A percentile compares a stretch with the other conserved stretches of the same genome.
Evolutionary conservation across 2,329 filamentous ascomycete genomes (phyloP).

Genomic region (Beauveria bassiana): DNA sequence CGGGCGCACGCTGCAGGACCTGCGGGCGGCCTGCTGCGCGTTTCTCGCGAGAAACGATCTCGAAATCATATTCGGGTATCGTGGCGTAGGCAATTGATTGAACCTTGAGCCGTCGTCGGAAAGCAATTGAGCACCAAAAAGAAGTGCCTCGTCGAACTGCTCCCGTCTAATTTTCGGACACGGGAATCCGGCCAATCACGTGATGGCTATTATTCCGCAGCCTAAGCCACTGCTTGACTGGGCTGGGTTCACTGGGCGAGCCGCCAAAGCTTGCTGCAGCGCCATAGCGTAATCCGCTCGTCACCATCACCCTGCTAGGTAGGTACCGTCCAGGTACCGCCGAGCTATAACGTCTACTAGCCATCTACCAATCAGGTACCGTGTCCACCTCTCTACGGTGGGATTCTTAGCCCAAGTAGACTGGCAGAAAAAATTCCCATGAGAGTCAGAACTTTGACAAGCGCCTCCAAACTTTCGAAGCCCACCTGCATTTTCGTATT

Average conservation of each 20-base stretch:
- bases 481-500: neutral
- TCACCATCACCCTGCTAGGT: neutral
- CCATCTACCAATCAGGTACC: neutral
- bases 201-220: slow-evolving; percentile 20
- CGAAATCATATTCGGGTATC: slow-evolving; percentile 54
- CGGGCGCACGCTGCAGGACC: slow-evolving; percentile 48
- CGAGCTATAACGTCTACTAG: neutral
- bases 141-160: slow-evolving; percentile 35
- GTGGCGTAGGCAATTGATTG: slow-evolving; percentile 49
- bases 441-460: slow-evolving; percentile 7
- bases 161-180: slow-evolving; percentile 37
- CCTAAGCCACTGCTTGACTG: neutral
- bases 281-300: neutral
- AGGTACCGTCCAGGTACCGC: neutral
- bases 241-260: neutral
- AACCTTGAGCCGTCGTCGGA: slow-evolving; percentile 34
- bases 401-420: neutral
- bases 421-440: slow-evolving; percentile 11
- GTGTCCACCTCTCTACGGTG: neutral
- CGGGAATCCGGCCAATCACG: slow-evolving; percentile 30
- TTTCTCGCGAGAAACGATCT: slow-evolving; percentile 52
- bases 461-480: neutral
- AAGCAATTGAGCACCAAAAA: slow-evolving; percentile 30
- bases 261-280: neutral
- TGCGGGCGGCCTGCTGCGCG: slow-evolving; percentile 50